These are phyloP conservation scores for Hypoxylon rubiginosum DNA, from an alignment of 2,329 filamentous ascomycete genomes.

Conservation along the genomic window DNA sequence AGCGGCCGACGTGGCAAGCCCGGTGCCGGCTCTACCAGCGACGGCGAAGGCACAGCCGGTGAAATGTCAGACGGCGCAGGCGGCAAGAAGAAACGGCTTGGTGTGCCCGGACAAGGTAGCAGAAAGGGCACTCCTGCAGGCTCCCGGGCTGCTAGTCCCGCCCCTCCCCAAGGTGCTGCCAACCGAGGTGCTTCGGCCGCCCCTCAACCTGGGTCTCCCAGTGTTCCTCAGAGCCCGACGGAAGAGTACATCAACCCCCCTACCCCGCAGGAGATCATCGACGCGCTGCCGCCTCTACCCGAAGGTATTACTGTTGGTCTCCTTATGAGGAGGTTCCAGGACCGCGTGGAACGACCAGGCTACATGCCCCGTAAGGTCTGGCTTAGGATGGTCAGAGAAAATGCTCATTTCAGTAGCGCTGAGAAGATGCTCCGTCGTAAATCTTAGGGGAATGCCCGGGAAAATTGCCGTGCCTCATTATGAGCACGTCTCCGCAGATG, in stretches of 20 bases:
- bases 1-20: conserved; percentile 59
- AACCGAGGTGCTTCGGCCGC: conserved; percentile 32
- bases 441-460: conserved; percentile 43
- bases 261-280: conserved; percentile 67
- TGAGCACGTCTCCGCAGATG: background rate
- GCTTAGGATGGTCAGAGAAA: conserved; percentile 70
- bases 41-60: conserved; percentile 78
- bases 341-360: conserved; percentile 65
- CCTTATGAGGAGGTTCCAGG: conserved; percentile 67
- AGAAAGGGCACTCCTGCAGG: conserved; percentile 67
- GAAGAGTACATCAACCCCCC: conserved; percentile 51
- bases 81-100: conserved; percentile 67
- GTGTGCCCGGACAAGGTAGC: conserved; percentile 57
- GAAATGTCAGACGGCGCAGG: conserved; percentile 73
- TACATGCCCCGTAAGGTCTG: conserved; percentile 68
- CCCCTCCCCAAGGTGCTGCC: conserved; percentile 55
- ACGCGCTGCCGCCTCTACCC: conserved; percentile 62
- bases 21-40: conserved; percentile 74
- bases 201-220: conserved; percentile 53
- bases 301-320: conserved; percentile 68
- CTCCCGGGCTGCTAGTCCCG: conserved; percentile 74
- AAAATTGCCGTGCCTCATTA: background rate
- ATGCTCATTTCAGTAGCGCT: conserved; percentile 65
- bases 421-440: conserved; percentile 68
- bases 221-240: conserved; percentile 40